These are phyloP conservation scores for Eucommia ulmoides DNA, from an alignment of 257 asterid genomes.

Conservation along the genomic window DNA sequence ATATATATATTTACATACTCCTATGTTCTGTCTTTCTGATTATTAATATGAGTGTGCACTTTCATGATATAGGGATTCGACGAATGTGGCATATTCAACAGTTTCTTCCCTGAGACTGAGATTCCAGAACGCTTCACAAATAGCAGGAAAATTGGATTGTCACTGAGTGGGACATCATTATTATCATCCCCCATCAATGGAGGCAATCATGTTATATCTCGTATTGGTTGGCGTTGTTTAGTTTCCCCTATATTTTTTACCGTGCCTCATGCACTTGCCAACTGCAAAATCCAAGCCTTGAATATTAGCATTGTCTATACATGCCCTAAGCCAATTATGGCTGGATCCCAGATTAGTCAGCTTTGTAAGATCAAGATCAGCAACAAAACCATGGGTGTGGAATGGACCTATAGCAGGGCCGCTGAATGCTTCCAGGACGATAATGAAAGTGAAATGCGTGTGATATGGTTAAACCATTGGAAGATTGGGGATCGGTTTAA, in stretches of 20 bases:
- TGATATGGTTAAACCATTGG: conserved; percentile 13
- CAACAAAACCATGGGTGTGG: conserved; percentile 7
- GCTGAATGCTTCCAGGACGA: not conserved
- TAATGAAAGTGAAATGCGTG: not conserved
- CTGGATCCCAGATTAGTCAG: not conserved
- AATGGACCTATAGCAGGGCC: conserved; percentile 8
- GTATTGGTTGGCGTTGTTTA: no score
- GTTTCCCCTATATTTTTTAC: conserved; percentile 4
- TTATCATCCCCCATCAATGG: not conserved
- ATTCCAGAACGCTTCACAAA: conserved; percentile 7
- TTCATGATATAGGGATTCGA: conserved; percentile 5
- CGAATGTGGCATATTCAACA: conserved; percentile 10
- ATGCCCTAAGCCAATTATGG: not conserved
- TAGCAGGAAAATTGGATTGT: not conserved
- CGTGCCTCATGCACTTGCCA: not conserved
- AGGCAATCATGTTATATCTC: no score
- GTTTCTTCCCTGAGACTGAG: conserved; percentile 5
- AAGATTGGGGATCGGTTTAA: not conserved
- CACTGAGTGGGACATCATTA: not conserved
- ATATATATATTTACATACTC: no score
- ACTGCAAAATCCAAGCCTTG: not conserved
- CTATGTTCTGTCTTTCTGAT: not conserved
- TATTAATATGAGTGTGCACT: not conserved
- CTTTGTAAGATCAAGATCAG: conserved; percentile 4
- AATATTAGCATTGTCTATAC: not conserved